A percentile compares a stretch with the other conserved stretches of the same genome.
Evolutionary conservation across 805 yeast species (phyloP).

Genomic region (Starmerella apicola): DNA sequence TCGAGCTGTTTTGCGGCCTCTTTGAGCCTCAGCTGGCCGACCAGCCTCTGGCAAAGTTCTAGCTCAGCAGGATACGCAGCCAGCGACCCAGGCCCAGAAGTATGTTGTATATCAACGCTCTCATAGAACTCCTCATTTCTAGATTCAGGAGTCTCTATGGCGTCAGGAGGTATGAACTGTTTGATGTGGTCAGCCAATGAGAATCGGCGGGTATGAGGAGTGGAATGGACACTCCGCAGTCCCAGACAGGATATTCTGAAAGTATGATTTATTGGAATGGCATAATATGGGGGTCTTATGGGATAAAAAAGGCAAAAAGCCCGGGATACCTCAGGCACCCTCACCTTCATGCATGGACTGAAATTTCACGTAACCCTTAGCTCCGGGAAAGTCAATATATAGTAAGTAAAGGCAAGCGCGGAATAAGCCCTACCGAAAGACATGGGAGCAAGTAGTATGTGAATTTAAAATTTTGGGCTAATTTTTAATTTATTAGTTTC

Average conservation of each 20-base stretch:
- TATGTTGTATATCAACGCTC: background rate
- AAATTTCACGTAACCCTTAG: background rate
- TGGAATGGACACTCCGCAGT: background rate
- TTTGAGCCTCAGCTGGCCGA: conserved; percentile 4
- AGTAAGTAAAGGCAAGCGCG: too few relatives aligned
- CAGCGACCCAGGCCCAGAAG: background rate
- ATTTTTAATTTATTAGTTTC: too few relatives aligned
- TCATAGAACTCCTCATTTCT: too few relatives aligned
- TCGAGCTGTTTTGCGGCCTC: conserved; percentile 11
- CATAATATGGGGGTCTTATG: too few relatives aligned
- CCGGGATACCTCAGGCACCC: conserved; percentile 1
- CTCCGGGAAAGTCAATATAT: too few relatives aligned
- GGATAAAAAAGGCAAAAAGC: background rate
- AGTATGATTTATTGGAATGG: too few relatives aligned
- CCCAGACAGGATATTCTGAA: too few relatives aligned
- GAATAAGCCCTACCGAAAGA: too few relatives aligned
- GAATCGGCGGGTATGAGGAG: conserved; percentile 1
- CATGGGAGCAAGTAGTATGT: too few relatives aligned
- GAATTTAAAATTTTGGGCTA: too few relatives aligned
- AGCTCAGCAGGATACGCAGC: conserved; percentile 11
- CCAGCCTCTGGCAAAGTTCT: conserved; percentile 1
- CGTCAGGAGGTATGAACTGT: conserved; percentile 13
- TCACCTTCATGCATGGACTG: background rate
- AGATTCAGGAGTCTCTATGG: too few relatives aligned
- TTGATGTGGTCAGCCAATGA: conserved; percentile 16